Conservation (phyloP, 495 filamentous ascomycete species). For the Hypoxylon fragiforme region DNA sequence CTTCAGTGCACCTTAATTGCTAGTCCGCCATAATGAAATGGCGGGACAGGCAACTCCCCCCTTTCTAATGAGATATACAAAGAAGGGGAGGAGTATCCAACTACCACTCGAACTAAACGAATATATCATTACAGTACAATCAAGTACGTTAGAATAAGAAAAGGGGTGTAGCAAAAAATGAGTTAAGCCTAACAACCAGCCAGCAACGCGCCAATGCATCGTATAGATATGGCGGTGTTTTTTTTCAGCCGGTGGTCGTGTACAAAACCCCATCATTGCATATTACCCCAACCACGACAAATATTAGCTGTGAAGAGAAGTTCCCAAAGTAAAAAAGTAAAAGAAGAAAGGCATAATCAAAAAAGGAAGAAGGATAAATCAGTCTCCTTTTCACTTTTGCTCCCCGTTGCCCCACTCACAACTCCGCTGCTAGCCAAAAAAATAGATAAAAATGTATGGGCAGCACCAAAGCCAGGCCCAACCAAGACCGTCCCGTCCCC, state of each 20-base stretch:
- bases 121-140: conserved; percentile 28
- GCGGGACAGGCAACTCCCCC: conserved; percentile 29
- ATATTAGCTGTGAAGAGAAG: not conserved
- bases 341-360: not conserved
- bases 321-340: conserved; percentile 1
- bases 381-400: conserved; percentile 12
- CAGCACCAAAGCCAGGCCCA: conserved; percentile 12
- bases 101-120: conserved; percentile 24
- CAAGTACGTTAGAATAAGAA: conserved; percentile 10
- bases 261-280: conserved; percentile 1
- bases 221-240: not conserved
- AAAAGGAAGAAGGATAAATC: conserved; percentile 5
- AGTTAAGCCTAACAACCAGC: not conserved
- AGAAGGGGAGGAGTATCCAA: conserved; percentile 30
- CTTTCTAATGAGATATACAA: no score
- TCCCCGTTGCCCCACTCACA: conserved; percentile 8
- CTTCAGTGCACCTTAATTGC: conserved; percentile 35
- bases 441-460: not conserved
- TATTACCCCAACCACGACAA: not conserved
- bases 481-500: not conserved
- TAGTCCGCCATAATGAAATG: conserved; percentile 22
- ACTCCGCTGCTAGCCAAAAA: conserved; percentile 26
- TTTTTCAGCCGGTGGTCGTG: conserved; percentile 5
- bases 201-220: conserved; percentile 4
- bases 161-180: not conserved